A percentile compares a stretch with the other conserved stretches of the same genome.
Evolutionary conservation across 805 yeast genomes (phyloP).

Genomic region (Barnettozyma pratensis): DNA sequence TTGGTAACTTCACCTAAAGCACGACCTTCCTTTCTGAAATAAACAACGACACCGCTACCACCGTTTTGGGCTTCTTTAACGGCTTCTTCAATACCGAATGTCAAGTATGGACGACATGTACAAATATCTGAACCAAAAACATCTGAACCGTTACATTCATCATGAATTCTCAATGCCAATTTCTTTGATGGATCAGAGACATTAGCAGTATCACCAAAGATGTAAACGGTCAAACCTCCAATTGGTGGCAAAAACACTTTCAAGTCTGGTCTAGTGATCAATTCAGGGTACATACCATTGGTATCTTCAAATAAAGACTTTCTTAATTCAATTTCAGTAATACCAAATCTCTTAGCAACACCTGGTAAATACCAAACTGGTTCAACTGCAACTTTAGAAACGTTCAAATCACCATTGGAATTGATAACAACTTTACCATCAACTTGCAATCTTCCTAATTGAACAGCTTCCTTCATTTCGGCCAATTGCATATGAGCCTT

Average conservation of each 20-base stretch:
- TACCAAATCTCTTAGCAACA: constrained; percentile 57
- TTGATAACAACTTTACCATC: constrained; percentile 60
- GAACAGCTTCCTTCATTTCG: constrained; percentile 54
- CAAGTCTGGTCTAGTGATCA: constrained; percentile 62
- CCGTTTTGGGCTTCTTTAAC: constrained; percentile 65
- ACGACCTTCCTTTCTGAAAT: constrained; percentile 67
- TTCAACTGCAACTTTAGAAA: constrained; percentile 61
- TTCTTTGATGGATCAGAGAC: constrained; percentile 46
- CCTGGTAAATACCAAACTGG: constrained; percentile 72
- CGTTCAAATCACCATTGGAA: constrained; percentile 54
- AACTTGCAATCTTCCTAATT: constrained; percentile 45
- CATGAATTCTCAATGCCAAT: constrained; percentile 58
- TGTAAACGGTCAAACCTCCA: constrained; percentile 63
- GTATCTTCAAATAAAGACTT: constrained; percentile 62
- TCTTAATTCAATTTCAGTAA: constrained; percentile 51
- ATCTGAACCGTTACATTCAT: constrained; percentile 67
- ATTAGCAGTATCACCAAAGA: constrained; percentile 55
- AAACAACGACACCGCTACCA: constrained; percentile 59
- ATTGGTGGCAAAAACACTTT: constrained; percentile 65
- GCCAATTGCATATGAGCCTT: constrained; percentile 59
- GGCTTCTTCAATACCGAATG: constrained; percentile 63
- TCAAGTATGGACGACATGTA: constrained; percentile 64
- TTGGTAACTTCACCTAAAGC: constrained; percentile 68
- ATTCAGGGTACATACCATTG: constrained; percentile 67
- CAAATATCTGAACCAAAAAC: constrained; percentile 67